Evolutionary conservation across 345 rosid genomes (phyloP).

Genomic region (Psidium friedrichsthalianum): DNA sequence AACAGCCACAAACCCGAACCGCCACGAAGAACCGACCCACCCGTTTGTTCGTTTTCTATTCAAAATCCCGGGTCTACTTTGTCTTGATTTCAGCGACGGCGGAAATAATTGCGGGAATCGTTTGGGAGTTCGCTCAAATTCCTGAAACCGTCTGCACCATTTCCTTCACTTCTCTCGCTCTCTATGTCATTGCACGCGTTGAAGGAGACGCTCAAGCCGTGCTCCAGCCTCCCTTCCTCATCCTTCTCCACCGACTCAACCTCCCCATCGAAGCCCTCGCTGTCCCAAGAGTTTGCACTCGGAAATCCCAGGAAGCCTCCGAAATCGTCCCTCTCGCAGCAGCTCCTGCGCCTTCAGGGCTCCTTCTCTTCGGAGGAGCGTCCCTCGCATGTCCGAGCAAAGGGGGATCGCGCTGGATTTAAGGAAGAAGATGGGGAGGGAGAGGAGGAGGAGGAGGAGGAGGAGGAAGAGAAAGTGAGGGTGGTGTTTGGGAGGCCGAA

Average conservation of each 20-base stretch:
- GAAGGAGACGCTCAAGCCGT: slow-evolving; percentile 70
- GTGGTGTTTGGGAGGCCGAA: slow-evolving; percentile 48
- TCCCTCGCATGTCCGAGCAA: not conserved
- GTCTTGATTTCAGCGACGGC: not conserved
- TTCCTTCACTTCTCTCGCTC: not conserved
- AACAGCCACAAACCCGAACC: not conserved
- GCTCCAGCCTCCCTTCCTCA: slow-evolving; percentile 16
- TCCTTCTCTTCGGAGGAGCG: slow-evolving; percentile 19
- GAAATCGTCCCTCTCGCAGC: slow-evolving; percentile 63
- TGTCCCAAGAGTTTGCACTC: slow-evolving; percentile 30
- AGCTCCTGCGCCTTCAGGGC: slow-evolving; percentile 71
- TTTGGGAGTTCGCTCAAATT: not conserved
- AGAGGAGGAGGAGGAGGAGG: slow-evolving; percentile 17
- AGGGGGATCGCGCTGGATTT: not conserved
- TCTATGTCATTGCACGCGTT: slow-evolving; percentile 41
- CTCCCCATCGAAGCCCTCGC: slow-evolving; percentile 10
- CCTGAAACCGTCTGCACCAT: not conserved
- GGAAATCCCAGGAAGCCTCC: slow-evolving; percentile 62
- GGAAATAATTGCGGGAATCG: not conserved
- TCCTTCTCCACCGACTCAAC: slow-evolving; percentile 12
- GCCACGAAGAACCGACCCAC: not conserved
- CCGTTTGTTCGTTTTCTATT: not conserved
- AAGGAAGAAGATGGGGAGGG: slow-evolving; percentile 12
- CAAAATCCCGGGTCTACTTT: not conserved
- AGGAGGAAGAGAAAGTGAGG: slow-evolving; percentile 8